phyloP scores from a whole-genome alignment of 1,284 basidiomycete species.

The Fomitopsis betulina region DNA sequence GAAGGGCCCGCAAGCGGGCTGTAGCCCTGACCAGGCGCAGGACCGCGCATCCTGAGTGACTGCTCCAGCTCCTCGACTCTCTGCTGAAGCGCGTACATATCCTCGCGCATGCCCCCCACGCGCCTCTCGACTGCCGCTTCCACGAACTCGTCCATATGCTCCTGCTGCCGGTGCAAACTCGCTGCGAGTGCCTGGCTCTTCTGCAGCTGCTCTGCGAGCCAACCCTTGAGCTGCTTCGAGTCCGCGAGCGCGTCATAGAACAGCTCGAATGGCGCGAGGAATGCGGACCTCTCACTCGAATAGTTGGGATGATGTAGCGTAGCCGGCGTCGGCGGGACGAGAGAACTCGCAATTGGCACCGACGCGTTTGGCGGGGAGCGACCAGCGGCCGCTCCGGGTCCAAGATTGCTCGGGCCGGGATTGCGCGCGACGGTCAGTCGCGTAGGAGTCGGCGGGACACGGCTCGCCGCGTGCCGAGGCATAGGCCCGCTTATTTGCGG shows the following conservation, averaged over 20 bases:
- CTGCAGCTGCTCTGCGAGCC: conserved; percentile 68
- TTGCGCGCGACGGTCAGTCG: conserved; percentile 48
- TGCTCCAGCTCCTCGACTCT: conserved; percentile 36
- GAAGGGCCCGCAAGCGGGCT: conserved; percentile 17
- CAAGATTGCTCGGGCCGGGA: conserved; percentile 14
- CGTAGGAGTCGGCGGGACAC: conserved; percentile 72
- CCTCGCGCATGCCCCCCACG: conserved; percentile 48
- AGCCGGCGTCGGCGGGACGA: conserved; percentile 64
- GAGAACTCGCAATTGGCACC: conserved; percentile 54
- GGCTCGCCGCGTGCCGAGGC: conserved; percentile 41
- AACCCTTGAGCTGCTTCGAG: conserved; percentile 65
- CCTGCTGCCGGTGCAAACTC: conserved; percentile 49
- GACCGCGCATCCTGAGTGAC: conserved; percentile 16
- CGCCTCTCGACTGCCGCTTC: conserved; percentile 54
- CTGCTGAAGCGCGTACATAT: conserved; percentile 50
- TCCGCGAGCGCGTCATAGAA: conserved; percentile 79
- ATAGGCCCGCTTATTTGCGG: conserved; percentile 46
- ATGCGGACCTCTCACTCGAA: conserved; percentile 61
- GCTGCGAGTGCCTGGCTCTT: conserved; percentile 50
- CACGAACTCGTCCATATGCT: conserved; percentile 53
- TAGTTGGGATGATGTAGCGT: conserved; percentile 55
- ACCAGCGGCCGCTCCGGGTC: conserved; percentile 25
- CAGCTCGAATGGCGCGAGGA: conserved; percentile 70
- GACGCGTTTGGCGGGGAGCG: conserved; percentile 49
- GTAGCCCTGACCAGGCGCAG: conserved; percentile 12